phyloP scores from a whole-genome alignment of 371 early-diverging fungal genomes.

The Zychaea mexicana region DNA sequence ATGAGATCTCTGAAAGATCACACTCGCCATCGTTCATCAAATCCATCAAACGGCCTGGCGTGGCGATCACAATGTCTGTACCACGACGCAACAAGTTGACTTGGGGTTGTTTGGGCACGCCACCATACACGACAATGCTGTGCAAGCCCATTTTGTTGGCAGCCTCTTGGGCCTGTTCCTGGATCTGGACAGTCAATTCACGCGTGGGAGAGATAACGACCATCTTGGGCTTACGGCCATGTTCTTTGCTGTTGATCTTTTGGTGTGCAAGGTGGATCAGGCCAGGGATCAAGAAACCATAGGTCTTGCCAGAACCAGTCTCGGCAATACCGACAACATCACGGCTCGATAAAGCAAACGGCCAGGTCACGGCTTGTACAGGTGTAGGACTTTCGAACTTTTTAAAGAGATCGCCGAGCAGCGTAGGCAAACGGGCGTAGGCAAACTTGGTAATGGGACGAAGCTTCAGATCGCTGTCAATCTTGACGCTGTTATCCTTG shows the following conservation, averaged over 20 bases:
- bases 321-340: constrained; percentile 84
- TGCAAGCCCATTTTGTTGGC: constrained; percentile 75
- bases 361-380: constrained; percentile 96
- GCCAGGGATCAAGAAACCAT: constrained; percentile 96
- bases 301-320: constrained; percentile 93
- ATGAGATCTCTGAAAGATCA: constrained; percentile 71
- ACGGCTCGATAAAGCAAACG: constrained; percentile 69
- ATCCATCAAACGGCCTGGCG: constrained; percentile 96
- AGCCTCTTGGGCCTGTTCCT: constrained; percentile 67
- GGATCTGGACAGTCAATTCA: constrained; percentile 95
- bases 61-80: constrained; percentile 89
- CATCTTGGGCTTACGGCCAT: constrained; percentile 59
- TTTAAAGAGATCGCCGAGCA: constrained; percentile 79
- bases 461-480: constrained; percentile 65
- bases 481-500: constrained; percentile 70
- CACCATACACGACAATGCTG: constrained; percentile 79
- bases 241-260: constrained; percentile 46
- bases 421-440: constrained; percentile 70
- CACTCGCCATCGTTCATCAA: constrained; percentile 77
- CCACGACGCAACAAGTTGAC: constrained; percentile 60
- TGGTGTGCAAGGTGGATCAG: constrained; percentile 63
- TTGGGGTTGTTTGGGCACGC: constrained; percentile 72
- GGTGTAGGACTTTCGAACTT: constrained; percentile 92
- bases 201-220: constrained; percentile 95
- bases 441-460: constrained; percentile 80